A percentile compares a stretch with the other conserved stretches of the same genome.
These are phyloP conservation scores for Peronospora farinosa DNA, from an alignment of 352 stramenopile species.

Conservation along the genomic window DNA sequence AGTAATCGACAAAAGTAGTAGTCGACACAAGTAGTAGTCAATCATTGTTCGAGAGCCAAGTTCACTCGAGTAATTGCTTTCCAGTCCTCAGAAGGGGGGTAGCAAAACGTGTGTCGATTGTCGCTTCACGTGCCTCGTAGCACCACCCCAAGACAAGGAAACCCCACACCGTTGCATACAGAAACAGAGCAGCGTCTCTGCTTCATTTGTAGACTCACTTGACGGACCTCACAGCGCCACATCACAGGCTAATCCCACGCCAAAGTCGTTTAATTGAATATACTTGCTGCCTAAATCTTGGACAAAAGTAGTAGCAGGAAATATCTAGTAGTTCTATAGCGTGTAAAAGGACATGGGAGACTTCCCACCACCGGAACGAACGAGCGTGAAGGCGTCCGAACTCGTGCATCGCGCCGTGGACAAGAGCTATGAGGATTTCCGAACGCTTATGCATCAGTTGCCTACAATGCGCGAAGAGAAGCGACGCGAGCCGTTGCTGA, in stretches of 20 bases:
- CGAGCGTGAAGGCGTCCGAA: conserved; percentile 65
- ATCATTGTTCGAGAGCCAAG: too few relatives aligned
- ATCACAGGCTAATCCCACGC: conserved; percentile 3
- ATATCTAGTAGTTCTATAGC: background rate
- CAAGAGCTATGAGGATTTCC: conserved; percentile 81
- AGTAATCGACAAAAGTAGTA: too few relatives aligned
- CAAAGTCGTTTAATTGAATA: conserved; percentile 16
- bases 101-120: conserved; percentile 15
- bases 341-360: conserved; percentile 44
- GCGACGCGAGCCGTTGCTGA: conserved; percentile 60
- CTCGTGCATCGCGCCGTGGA: conserved; percentile 73
- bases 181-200: conserved; percentile 3
- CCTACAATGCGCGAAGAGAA: conserved; percentile 66
- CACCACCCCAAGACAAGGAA: conserved; percentile 9
- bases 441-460: conserved; percentile 61
- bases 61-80: conserved; percentile 28
- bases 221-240: conserved; percentile 4
- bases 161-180: background rate
- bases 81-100: conserved; percentile 22
- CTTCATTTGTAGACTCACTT: background rate
- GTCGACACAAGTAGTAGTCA: too few relatives aligned
- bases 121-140: conserved; percentile 6
- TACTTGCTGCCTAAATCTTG: conserved; percentile 21
- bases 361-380: conserved; percentile 53
- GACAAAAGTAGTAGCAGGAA: conserved; percentile 16